Evolutionary conservation across 306 rosid genomes (phyloP).

Genomic region (Mimosa pudica): DNA sequence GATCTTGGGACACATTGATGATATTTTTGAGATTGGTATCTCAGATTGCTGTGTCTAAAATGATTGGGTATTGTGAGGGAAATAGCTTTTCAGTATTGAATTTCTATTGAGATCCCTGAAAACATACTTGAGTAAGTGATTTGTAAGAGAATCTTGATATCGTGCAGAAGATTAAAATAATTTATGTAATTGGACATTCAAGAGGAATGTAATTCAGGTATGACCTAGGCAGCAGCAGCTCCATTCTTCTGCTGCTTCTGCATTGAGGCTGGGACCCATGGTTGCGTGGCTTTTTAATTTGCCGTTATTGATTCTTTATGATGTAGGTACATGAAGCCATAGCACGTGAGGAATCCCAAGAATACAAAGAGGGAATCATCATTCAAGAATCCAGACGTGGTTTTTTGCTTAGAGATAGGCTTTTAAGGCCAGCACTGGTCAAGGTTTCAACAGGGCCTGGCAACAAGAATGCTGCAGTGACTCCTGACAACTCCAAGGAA

Average conservation of each 20-base stretch:
- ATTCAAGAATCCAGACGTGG: constrained; percentile 78
- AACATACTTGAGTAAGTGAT: background rate
- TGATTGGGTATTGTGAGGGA: background rate
- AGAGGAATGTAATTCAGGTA: background rate
- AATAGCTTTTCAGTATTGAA: background rate
- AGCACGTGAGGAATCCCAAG: constrained; percentile 78
- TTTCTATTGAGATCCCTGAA: background rate
- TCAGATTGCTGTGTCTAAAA: constrained; percentile 1
- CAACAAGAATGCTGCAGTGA: constrained; percentile 42
- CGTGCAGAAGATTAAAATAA: background rate
- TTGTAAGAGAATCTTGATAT: background rate
- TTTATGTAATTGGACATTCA: background rate
- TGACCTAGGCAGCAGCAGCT: background rate
- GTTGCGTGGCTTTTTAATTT: constrained; percentile 16
- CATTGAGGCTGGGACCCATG: constrained; percentile 7
- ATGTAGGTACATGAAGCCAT: constrained; percentile 81
- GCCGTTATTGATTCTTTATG: constrained; percentile 20
- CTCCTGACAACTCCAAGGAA: constrained; percentile 45
- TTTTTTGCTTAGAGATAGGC: constrained; percentile 65
- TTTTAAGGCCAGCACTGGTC: constrained; percentile 86
- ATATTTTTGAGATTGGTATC: constrained; percentile 8
- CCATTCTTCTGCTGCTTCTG: constrained; percentile 1
- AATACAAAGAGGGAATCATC: constrained; percentile 77
- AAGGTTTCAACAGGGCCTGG: constrained; percentile 85
- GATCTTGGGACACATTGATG: constrained; percentile 1